Conservation (phyloP, 495 filamentous ascomycete species). For the Hypoxylon subgilvum region DNA sequence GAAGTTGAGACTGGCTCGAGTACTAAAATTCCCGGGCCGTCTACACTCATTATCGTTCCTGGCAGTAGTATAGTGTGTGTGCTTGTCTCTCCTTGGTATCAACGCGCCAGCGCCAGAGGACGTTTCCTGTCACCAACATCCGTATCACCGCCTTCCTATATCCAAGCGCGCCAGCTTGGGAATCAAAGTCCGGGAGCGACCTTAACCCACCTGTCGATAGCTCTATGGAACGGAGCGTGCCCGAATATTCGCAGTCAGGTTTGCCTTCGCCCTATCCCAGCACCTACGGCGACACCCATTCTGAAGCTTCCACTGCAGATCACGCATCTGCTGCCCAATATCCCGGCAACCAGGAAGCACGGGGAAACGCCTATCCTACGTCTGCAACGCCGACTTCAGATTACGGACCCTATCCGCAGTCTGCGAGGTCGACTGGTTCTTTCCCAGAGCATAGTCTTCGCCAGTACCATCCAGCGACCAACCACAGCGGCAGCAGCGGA, state of each 20-base stretch:
- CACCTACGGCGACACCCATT: conserved; percentile 69
- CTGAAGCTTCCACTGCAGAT: conserved; percentile 86
- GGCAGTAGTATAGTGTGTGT: conserved; percentile 52
- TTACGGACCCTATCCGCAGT: conserved; percentile 79
- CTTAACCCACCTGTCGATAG: conserved; percentile 50
- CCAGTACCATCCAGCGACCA: conserved; percentile 74
- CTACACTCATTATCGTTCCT: conserved; percentile 30
- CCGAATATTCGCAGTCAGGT: conserved; percentile 98
- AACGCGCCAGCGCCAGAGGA: conserved; percentile 41
- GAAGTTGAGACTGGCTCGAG: conserved; percentile 33
- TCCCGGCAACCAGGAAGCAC: conserved; percentile 75
- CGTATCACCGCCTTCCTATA: conserved; percentile 35
- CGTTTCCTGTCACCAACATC: conserved; percentile 43
- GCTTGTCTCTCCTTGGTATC: too few relatives aligned
- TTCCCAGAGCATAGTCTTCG: conserved; percentile 80
- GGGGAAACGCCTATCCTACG: conserved; percentile 71
- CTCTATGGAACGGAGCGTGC: conserved; percentile 87
- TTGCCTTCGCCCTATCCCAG: conserved; percentile 84
- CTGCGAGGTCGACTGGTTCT: conserved; percentile 73
- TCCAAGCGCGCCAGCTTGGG: conserved; percentile 42
- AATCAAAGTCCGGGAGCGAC: conserved; percentile 42
- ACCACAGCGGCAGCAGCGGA: conserved; percentile 75
- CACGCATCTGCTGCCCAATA: conserved; percentile 81
- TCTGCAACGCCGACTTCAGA: conserved; percentile 87
- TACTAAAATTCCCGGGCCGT: conserved; percentile 41